Base-by-base conservation (phyloP, 2,329 filamentous ascomycete genomes). In the Colletotrichum phormii region DNA sequence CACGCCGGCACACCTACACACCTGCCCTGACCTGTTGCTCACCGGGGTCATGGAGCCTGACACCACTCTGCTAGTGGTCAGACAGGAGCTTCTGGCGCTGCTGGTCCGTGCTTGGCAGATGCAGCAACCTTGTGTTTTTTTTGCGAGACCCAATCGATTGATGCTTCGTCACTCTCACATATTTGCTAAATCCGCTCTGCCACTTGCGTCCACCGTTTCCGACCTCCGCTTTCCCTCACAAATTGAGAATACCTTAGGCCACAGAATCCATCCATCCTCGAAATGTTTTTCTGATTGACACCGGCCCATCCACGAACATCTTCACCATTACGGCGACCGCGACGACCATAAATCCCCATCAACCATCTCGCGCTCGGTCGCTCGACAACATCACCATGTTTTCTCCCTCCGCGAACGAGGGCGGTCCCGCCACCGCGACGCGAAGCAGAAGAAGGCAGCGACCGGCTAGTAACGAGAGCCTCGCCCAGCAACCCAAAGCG, bases 371-470 rank as follows among this genome's bases (percentile, higher is more conserved):
- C 67, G 67, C 66, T 33, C 62, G 72, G 73, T 73, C 67, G 65
- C 64, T 73, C 51, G 67, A 60, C 73, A 58, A 54, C 73, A 58
- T 59, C 78, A 78, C 75, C 80, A 92, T 92, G 90, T 92, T 92
- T 82, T 90, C 89, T 66, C 85, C 89, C 59, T 83, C 88, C 59
- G 79, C 83, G 74, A 84, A 84, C 75, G 85, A 87, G 75, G 85
- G 86, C 77, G 87, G 87, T 76, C 86, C 89, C 35, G 86, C 87
- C 77, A 88, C 85, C 75, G 86, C 88, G 64, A 90, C 89, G 66
- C 87, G 90, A 75, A 90, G 89, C 77, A 89, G 90, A 72, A 87
- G 90, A 73, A 88, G 90, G 70, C 90, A 90, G 80, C 88, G 90
- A 71, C 90, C 90, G 63, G 80, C 84, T 77, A 89, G 86, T 77